Percentiles rank a stretch among this genome's conserved stretches.
Evolutionary conservation across 1,139 yeast species (phyloP).

Genomic region (Protomyces arabidopsidicola): DNA sequence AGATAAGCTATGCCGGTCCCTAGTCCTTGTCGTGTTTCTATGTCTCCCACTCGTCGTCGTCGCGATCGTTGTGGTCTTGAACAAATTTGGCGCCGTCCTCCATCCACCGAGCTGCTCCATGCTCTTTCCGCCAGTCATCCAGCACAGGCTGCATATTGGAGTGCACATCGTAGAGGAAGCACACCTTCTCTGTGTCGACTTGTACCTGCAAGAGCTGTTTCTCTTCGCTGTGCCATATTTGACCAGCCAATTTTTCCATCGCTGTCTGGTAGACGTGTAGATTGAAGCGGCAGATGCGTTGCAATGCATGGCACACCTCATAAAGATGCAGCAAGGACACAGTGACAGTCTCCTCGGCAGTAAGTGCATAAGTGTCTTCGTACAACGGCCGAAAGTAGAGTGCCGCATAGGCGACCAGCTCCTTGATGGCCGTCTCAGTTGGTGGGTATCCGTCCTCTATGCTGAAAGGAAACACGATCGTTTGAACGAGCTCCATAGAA

Average conservation of each 20-base stretch:
- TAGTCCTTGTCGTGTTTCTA: not conserved
- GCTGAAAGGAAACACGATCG: not conserved
- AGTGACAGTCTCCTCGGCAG: not conserved
- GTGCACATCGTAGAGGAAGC: not conserved
- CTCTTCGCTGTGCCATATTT: not conserved
- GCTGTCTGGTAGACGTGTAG: not conserved
- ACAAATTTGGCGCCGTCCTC: not conserved
- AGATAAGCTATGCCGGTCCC: not conserved
- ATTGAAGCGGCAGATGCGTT: not conserved
- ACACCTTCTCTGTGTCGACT: not conserved
- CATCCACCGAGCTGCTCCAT: not conserved
- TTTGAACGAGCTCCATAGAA: not conserved
- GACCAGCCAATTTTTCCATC: not conserved
- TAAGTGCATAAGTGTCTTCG: not conserved
- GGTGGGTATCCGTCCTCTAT: constrained; percentile 10
- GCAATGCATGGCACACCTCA: not conserved
- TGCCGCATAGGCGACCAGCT: not conserved
- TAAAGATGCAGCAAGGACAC: not conserved
- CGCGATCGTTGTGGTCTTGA: not conserved
- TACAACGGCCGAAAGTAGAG: not conserved
- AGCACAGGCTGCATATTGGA: too few relatives aligned
- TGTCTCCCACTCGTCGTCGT: not conserved
- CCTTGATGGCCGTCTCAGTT: not conserved
- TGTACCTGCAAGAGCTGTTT: not conserved
- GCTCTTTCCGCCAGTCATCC: too few relatives aligned